Base-by-base conservation (phyloP, 2,329 filamentous ascomycete genomes). In the Fusarium domesticum region DNA sequence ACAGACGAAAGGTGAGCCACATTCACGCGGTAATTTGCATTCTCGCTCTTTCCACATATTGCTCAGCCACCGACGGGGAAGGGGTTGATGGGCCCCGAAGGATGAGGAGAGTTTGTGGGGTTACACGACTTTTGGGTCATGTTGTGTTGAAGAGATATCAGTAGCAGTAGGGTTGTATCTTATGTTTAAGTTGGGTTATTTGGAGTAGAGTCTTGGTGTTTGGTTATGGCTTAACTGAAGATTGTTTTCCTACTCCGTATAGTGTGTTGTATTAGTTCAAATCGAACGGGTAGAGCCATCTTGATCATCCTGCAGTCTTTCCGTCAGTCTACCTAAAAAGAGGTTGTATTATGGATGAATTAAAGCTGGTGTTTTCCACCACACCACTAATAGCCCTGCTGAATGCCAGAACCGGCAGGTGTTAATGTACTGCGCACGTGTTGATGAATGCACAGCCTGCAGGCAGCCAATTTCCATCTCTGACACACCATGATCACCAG, bases 341-440 rank as follows among this genome's bases (percentile, higher is more conserved):
- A n/a, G n/a, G n/a, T n/a, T n/a, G n/a, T n/a, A n/a, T n/a, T n/a
- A n/a, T n/a, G n/a, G n/a, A n/a, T n/a, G n/a, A n/a, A 28, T 28
- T 8, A 28, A 8, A 28, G 23, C 23, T 28, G 3, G 7, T 4
- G 10, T 4, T 28, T 37, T 20, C 20, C 12, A 28, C 18, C 35
- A 44, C 36, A 31, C 28, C 35, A 39, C 32, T 37, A 45, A 19
- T 32, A 44, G 31, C 31, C 35, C 42, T 37, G 42, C 34, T 51
- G 14, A 28, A 28, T 8, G 35, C 51, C 51, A 34, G 52, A 43
- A 36, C 34, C 30, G 48, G 52, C 53, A 55, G 45, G 52, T 55
- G 52, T 43, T 55, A 53, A 54, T 53, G 48, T 45, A 36, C 53
- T 53, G 52, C 49, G 46, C 52, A 55, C 48, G 52, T 55, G 52